A percentile compares a stretch with the other conserved stretches of the same genome.
phyloP scores from a whole-genome alignment of 495 filamentous ascomycete genomes.

The Delitschia confertaspora region DNA sequence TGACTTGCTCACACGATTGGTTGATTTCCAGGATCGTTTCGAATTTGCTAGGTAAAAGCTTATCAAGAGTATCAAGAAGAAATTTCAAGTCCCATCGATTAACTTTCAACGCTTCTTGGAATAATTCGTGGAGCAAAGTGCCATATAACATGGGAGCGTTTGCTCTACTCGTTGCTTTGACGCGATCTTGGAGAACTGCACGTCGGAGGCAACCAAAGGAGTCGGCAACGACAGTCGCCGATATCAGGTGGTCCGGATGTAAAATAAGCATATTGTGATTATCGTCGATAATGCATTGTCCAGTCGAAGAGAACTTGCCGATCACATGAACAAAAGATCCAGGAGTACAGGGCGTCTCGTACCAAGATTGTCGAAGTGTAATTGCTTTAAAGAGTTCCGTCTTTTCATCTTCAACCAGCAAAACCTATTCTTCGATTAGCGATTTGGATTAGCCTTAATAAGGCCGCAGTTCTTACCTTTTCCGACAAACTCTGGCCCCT shows the following conservation, averaged over 20 bases:
- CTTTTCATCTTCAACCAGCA: constrained; percentile 67
- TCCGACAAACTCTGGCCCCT: constrained; percentile 54
- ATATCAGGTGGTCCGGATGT: constrained; percentile 92
- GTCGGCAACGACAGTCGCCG: constrained; percentile 85
- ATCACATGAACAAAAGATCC: constrained; percentile 78
- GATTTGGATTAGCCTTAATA: constrained; percentile 4
- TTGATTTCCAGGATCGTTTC: constrained; percentile 81
- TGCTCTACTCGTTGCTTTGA: constrained; percentile 74
- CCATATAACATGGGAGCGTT: constrained; percentile 77
- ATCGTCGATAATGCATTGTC: constrained; percentile 68
- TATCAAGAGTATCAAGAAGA: constrained; percentile 53
- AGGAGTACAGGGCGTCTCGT: constrained; percentile 61
- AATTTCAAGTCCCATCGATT: constrained; percentile 71
- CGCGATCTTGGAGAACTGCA: constrained; percentile 84
- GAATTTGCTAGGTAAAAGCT: constrained; percentile 58
- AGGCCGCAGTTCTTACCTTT: constrained; percentile 50
- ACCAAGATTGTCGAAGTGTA: constrained; percentile 76
- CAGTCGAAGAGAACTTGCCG: constrained; percentile 59
- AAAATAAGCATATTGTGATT: constrained; percentile 76
- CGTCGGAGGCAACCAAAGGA: constrained; percentile 82
- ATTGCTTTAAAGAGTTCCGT: constrained; percentile 56
- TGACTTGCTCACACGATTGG: constrained; percentile 59
- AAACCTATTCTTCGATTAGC: too few species aligned
- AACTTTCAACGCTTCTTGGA: constrained; percentile 76
- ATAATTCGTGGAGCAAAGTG: constrained; percentile 84